Base-by-base conservation (phyloP, 2,329 filamentous ascomycete genomes). In the Epichloe coenophiala region DNA sequence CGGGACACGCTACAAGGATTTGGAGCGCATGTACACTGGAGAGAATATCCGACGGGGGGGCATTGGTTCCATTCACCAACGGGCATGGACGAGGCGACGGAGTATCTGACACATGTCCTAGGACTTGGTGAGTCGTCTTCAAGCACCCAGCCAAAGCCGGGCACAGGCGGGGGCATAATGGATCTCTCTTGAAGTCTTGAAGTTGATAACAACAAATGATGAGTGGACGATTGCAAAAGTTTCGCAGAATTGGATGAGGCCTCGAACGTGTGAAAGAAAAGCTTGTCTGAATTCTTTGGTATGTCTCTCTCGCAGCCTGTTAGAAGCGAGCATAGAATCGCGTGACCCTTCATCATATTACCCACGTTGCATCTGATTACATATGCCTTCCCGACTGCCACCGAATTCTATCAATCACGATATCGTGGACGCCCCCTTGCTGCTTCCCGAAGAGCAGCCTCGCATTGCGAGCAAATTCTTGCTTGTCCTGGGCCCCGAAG, bases 31-130 rank as follows among this genome's bases (percentile, higher is more conserved):
- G 68, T 73, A 2, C 53, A 55, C 9, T 71, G 68, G 67, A 66
- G 58, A 37, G 65, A 71, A 54, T 75, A 75, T 53, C 54, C 59
- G 1, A 54, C 60, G 72, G 9, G 68, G 66, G 68, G 66, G 0
- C 69, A 75, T 53, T 72, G 70, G 69, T 62, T 74, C 43, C 67
- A 74, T 52, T 62, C 65, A 13, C 70, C 70, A 0, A 49, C 57
- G 1, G 72, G 72, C 0, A 63, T 72, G 27, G 68, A 73, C 50
- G 71, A 74, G 52, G 64, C 63, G 1, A 59, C 64, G 7, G 54
- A 53, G 2, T 71, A 71, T 51, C 48, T 72, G 19, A 54, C 43
- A 8, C 48, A 43, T 19, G 27, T 47, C 17, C 39, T 44, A 5
- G 38, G 21, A 8, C 40, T 39, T 39, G 8, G 6, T 36, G 23